phyloP scores from a whole-genome alignment of 139 green algal genomes.

The Tetraselmis chui region DNA sequence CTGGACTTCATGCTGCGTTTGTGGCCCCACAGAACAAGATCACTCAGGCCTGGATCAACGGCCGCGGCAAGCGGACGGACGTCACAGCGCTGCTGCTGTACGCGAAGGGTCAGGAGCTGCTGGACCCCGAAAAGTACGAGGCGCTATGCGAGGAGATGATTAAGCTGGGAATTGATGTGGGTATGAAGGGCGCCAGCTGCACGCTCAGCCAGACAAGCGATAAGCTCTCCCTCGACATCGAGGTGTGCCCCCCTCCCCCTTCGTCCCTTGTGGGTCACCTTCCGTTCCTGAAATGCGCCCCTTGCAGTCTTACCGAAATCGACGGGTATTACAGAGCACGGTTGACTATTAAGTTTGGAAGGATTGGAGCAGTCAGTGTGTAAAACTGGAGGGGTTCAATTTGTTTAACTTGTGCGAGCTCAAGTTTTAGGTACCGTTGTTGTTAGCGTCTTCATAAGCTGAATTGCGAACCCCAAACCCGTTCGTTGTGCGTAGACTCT shows the following conservation, averaged over 20 bases:
- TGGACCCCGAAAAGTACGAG: slow-evolving; percentile 15
- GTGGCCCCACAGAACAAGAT: not conserved
- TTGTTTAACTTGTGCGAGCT: too few relatives aligned
- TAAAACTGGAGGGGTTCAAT: too few relatives aligned
- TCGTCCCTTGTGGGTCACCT: too few relatives aligned
- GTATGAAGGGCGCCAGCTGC: slow-evolving; percentile 13
- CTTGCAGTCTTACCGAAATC: too few relatives aligned
- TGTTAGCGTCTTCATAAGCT: too few relatives aligned
- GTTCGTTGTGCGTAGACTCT: not conserved
- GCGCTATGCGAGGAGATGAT: slow-evolving; percentile 14
- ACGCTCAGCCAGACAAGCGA: slow-evolving; percentile 9
- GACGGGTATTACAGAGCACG: too few relatives aligned
- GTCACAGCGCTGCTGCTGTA: slow-evolving; percentile 25
- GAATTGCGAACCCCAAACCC: too few relatives aligned
- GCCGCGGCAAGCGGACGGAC: slow-evolving; percentile 17
- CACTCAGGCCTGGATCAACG: not conserved
- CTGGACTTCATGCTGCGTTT: too few relatives aligned
- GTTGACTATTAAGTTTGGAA: too few relatives aligned
- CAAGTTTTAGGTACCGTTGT: too few relatives aligned
- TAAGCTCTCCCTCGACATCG: slow-evolving; percentile 8
- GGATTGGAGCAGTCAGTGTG: too few relatives aligned
- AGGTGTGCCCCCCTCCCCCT: not conserved
- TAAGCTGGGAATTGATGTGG: slow-evolving; percentile 22
- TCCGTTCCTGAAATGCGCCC: too few relatives aligned
- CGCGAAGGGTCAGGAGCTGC: slow-evolving; percentile 21